phyloP scores from a whole-genome alignment of 2,329 filamentous ascomycete genomes.

The Chrysosporium queenslandicum region DNA sequence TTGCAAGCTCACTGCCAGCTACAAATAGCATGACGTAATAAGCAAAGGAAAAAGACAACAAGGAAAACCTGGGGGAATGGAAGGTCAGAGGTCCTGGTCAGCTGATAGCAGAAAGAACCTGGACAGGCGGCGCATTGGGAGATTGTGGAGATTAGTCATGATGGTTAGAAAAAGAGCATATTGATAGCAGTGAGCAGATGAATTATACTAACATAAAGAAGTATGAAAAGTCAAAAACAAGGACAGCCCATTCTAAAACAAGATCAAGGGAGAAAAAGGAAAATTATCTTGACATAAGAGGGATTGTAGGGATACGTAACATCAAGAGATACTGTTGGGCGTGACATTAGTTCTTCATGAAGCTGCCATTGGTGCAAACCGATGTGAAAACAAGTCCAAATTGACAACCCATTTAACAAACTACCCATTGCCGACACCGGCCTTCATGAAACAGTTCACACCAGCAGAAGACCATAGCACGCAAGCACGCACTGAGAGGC shows the following conservation, averaged over 20 bases:
- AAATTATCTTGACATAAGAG: slow-evolving; percentile 14
- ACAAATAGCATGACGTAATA: slow-evolving; percentile 3
- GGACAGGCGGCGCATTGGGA: too few relatives aligned
- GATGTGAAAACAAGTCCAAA: slow-evolving; percentile 11
- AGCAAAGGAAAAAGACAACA: neutral
- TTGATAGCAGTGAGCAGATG: slow-evolving; percentile 5
- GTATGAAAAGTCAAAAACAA: slow-evolving; percentile 9
- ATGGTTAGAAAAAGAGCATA: too few relatives aligned
- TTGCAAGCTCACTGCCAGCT: slow-evolving; percentile 1
- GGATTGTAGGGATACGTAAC: slow-evolving; percentile 7
- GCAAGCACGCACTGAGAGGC: neutral
- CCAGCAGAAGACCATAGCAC: slow-evolving; percentile 3
- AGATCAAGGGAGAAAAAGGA: slow-evolving; percentile 20
- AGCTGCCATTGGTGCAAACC: slow-evolving; percentile 11
- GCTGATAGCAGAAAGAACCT: neutral
- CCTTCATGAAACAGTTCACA: slow-evolving; percentile 11
- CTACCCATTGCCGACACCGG: slow-evolving; percentile 11
- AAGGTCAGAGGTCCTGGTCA: neutral
- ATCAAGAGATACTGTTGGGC: slow-evolving; percentile 6
- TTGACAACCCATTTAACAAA: slow-evolving; percentile 13
- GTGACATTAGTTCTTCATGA: slow-evolving; percentile 12
- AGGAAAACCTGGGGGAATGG: neutral
- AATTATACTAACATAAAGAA: slow-evolving; percentile 5
- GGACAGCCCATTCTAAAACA: slow-evolving; percentile 21
- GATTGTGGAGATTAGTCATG: too few relatives aligned